Conservation (phyloP, 768 basidiomycete species). For the Russula dissimulans region DNA sequence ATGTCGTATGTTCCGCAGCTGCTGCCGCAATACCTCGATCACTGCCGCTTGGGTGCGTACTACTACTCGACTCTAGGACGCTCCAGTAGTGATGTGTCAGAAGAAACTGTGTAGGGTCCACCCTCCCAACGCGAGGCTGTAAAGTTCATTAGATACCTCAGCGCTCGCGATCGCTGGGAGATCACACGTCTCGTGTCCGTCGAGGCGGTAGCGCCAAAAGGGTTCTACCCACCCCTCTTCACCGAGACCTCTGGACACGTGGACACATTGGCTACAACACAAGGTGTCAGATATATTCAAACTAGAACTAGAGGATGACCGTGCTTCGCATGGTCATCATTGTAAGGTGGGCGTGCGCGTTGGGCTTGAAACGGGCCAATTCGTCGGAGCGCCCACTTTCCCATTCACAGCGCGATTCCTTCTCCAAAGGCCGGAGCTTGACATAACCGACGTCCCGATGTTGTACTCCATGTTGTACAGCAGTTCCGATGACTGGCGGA, state of each 20-base stretch:
- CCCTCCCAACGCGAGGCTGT: conserved; percentile 30
- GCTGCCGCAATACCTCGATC: conserved; percentile 32
- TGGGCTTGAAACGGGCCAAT: too few species aligned
- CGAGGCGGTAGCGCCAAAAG: conserved; percentile 27
- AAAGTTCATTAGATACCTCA: conserved; percentile 29
- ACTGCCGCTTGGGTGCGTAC: conserved; percentile 22
- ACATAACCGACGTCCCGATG: conserved; percentile 80
- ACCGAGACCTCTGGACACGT: conserved; percentile 31
- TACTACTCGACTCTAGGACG: neutral
- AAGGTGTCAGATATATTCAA: too few species aligned
- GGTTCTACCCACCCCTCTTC: conserved; percentile 23
- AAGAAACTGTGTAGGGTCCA: conserved; percentile 23
- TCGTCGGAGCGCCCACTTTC: too few species aligned
- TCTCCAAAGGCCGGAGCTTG: conserved; percentile 78
- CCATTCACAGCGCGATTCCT: conserved; percentile 81
- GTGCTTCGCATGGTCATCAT: too few species aligned
- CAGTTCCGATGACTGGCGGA: conserved; percentile 68
- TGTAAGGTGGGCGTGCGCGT: too few species aligned
- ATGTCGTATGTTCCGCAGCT: conserved; percentile 31
- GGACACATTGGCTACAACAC: conserved; percentile 32
- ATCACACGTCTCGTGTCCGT: conserved; percentile 33
- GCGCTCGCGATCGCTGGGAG: conserved; percentile 31
- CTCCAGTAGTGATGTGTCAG: neutral
- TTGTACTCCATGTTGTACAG: conserved; percentile 84
- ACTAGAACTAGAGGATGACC: too few species aligned